Evolutionary conservation across 345 rosid species (phyloP).

Genomic region (Trapa bicornis): DNA sequence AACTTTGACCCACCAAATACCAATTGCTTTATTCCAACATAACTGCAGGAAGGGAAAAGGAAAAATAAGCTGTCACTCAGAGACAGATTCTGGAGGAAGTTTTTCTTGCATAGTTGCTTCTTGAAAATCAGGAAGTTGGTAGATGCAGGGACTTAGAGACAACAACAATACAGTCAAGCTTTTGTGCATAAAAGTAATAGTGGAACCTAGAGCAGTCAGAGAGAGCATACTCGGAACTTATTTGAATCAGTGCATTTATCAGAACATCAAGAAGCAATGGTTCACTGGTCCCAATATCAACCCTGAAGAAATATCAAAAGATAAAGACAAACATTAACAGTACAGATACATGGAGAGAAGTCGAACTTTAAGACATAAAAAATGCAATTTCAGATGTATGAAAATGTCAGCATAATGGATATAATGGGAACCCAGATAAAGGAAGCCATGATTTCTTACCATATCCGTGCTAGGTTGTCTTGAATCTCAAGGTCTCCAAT

Average conservation of each 20-base stretch:
- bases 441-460: slow-evolving; percentile 25
- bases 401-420: background rate
- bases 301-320: slow-evolving; percentile 26
- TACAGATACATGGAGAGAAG: background rate
- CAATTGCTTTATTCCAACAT: slow-evolving; percentile 68
- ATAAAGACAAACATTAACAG: no score
- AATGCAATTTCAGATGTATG: background rate
- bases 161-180: background rate
- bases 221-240: slow-evolving; percentile 74
- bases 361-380: background rate
- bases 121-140: background rate
- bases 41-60: slow-evolving; percentile 28
- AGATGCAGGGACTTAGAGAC: no score
- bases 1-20: slow-evolving; percentile 79
- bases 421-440: background rate
- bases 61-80: background rate
- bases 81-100: background rate
- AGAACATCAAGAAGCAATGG: slow-evolving; percentile 71
- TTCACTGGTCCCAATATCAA: slow-evolving; percentile 72
- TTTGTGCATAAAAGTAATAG: no score
- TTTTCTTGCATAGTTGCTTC: background rate
- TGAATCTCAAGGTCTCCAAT: slow-evolving; percentile 86
- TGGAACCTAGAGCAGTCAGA: background rate
- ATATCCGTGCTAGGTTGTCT: slow-evolving; percentile 72
- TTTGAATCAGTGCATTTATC: slow-evolving; percentile 78